A percentile compares a stretch with the other conserved stretches of the same genome.
phyloP scores from a whole-genome alignment of 1,284 basidiomycete genomes.

The Trametes hirsuta region DNA sequence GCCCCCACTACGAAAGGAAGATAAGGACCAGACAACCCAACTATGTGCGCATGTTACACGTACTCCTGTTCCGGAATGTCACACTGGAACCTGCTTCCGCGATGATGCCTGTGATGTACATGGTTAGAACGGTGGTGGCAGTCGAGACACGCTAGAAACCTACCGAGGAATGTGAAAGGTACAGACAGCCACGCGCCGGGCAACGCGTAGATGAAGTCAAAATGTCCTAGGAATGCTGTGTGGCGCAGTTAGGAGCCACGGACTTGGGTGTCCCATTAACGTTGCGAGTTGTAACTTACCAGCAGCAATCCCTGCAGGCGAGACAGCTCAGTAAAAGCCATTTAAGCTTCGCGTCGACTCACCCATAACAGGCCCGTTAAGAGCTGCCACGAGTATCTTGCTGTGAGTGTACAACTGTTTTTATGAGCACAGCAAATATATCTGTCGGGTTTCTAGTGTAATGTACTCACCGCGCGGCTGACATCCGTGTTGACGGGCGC shows the following conservation, averaged over 20 bases:
- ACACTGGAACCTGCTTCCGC: slow-evolving; percentile 71
- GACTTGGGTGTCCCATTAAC: not conserved
- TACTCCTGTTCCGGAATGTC: slow-evolving; percentile 67
- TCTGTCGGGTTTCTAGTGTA: not conserved
- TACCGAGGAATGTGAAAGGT: slow-evolving; percentile 73
- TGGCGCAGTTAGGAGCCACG: not conserved
- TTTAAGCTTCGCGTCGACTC: slow-evolving; percentile 9
- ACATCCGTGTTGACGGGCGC: slow-evolving; percentile 59
- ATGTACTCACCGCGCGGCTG: slow-evolving; percentile 56
- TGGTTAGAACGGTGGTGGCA: slow-evolving; percentile 13
- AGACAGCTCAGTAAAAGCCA: not conserved
- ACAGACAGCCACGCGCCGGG: slow-evolving; percentile 63
- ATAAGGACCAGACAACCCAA: not conserved
- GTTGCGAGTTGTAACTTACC: slow-evolving; percentile 40
- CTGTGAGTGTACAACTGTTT: slow-evolving; percentile 62
- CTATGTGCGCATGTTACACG: slow-evolving; percentile 20
- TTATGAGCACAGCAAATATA: not conserved
- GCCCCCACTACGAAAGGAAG: slow-evolving; percentile 55
- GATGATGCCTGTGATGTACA: slow-evolving; percentile 50
- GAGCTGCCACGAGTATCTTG: slow-evolving; percentile 65
- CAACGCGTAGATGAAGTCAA: slow-evolving; percentile 75
- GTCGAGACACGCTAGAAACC: not conserved
- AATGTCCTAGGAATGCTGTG: slow-evolving; percentile 68
- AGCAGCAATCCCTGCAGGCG: slow-evolving; percentile 61
- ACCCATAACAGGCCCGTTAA: slow-evolving; percentile 78